A percentile compares a stretch with the other conserved stretches of the same genome.
These are phyloP conservation scores for Xylaria sp. DNA, from an alignment of 495 filamentous ascomycete species.

Conservation along the genomic window DNA sequence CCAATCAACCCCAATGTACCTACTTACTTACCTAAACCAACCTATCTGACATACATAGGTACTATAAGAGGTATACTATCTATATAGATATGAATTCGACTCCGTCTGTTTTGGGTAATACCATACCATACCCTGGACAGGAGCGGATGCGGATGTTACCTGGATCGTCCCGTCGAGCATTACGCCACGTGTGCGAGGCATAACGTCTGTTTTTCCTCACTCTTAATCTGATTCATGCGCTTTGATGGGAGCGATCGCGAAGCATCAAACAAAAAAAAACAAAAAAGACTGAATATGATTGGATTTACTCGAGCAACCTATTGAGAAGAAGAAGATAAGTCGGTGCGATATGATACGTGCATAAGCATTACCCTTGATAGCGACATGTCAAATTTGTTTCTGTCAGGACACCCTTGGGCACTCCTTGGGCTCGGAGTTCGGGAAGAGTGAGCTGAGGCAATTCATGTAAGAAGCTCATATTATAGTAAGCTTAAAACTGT, in stretches of 20 bases:
- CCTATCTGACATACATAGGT: not conserved
- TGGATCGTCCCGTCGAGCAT: slow-evolving; percentile 22
- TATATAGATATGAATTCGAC: not conserved
- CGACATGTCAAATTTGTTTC: slow-evolving; percentile 3
- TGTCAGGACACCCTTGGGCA: slow-evolving; percentile 4
- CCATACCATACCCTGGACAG: too few relatives aligned
- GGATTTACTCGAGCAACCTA: not conserved
- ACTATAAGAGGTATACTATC: too few relatives aligned
- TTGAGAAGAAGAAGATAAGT: not conserved
- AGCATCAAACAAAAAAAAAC: not conserved
- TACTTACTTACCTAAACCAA: too few relatives aligned
- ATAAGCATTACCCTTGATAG: not conserved
- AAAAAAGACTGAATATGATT: not conserved
- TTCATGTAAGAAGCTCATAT: slow-evolving; percentile 2
- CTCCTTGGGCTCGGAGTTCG: slow-evolving; percentile 12
- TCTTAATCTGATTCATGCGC: not conserved
- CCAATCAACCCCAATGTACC: not conserved
- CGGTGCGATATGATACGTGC: not conserved
- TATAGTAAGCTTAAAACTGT: slow-evolving; percentile 12
- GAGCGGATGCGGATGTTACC: slow-evolving; percentile 23
- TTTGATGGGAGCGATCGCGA: not conserved
- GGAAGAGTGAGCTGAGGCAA: slow-evolving; percentile 17
- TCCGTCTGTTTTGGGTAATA: slow-evolving; percentile 22
- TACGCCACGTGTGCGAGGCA: slow-evolving; percentile 29
- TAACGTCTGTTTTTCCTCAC: not conserved